Base-by-base conservation (phyloP, 495 filamentous ascomycete species). In the Aspergillus asperescens region DNA sequence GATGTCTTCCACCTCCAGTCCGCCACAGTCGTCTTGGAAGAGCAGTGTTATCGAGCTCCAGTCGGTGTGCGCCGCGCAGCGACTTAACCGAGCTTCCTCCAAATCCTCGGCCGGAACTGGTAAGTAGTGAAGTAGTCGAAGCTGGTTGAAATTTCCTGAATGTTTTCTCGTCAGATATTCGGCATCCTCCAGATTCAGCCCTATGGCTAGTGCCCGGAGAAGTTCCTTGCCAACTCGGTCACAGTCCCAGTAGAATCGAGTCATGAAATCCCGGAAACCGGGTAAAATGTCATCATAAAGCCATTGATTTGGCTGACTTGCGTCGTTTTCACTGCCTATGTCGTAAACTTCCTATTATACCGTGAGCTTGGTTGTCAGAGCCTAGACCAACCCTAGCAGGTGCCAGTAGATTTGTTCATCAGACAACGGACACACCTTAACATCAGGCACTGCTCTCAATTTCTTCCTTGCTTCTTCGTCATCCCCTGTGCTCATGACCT, bases 61-160 rank as follows among this genome's bases (percentile, higher is more conserved):
- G 46, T 77, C 75, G 1, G 67, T 75, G 56, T 79, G 75, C 4
- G 80, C 79, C 1, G 77, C 74, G 69, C 81, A 81, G 15, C 81
- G 68, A 25, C 75, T 72, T 25, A 68, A 66, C 9, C 62, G 61
- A 15, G 74, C 68, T 19, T 63, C 70, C 31, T 78, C 74, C 13
- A 77, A 58, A 27, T 65, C 70, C 18, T 65, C 58, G 7, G 70
- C 74, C 31, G 78, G 73, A 13, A 86, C 68, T 6, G 79, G 70
- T 1, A 84, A 81, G 52, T 88, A 88, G 57, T 87, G 82, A 9
- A 87, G 70, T 12, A 89, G 59, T 3, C 85, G 76, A 3, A 86
- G 67, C 59, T 88, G 84, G 47, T 81, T 81, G 50, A 81, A 77
- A 50, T 78, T 66, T 1, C 79, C 81, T 9, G 74, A 77, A 52